Conservation (phyloP, 257 asterid genomes). For the Cruciata laevipes region DNA sequence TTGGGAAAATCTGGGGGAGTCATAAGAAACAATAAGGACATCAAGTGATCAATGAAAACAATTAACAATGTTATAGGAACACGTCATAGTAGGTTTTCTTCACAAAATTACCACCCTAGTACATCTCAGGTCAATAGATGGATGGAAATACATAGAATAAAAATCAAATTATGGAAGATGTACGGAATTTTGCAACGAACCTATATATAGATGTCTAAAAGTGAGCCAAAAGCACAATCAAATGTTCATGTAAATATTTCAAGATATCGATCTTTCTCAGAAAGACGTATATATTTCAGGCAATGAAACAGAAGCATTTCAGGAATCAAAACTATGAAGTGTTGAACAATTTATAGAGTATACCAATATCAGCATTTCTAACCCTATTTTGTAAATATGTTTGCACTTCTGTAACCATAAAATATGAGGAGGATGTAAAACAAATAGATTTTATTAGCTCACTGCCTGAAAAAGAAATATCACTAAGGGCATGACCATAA, state of each 20-base stretch:
- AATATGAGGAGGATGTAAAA: background rate
- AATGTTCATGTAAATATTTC: background rate
- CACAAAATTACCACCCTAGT: background rate
- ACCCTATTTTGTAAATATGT: background rate
- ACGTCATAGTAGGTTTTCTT: background rate
- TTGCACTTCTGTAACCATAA: too few species aligned
- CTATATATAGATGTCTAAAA: background rate
- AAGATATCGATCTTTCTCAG: background rate
- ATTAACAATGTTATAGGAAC: background rate
- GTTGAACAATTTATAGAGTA: background rate
- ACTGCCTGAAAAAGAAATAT: background rate
- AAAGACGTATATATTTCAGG: background rate
- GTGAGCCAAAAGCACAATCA: background rate
- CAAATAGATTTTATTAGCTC: background rate
- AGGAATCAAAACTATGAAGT: too few species aligned
- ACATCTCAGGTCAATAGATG: background rate
- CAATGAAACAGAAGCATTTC: background rate
- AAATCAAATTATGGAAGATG: background rate
- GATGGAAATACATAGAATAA: background rate
- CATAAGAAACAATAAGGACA: constrained; percentile 6
- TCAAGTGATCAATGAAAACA: background rate
- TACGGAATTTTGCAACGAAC: background rate
- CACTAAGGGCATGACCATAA: background rate
- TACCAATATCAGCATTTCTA: background rate
- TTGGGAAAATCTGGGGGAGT: constrained; percentile 66